phyloP scores from a whole-genome alignment of 1,284 basidiomycete species.

The Leccinum huronense region DNA sequence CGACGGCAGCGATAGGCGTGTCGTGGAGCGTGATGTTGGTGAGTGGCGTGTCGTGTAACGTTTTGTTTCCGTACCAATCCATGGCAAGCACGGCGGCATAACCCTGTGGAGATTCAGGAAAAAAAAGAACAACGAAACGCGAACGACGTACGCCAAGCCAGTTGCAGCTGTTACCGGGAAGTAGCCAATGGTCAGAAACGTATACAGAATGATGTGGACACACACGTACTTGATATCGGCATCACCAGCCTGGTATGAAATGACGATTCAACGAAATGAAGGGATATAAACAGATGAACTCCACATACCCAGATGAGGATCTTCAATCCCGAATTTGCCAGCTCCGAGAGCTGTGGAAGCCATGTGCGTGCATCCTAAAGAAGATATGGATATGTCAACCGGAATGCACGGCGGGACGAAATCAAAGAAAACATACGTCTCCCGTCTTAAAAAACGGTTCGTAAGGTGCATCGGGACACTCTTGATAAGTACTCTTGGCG shows the following conservation, averaged over 20 bases:
- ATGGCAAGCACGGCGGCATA: too few relatives aligned
- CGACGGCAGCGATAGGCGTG: conserved; percentile 51
- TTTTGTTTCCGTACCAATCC: too few relatives aligned
- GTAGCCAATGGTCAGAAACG: too few relatives aligned
- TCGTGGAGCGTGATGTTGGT: conserved; percentile 55
- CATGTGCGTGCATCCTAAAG: conserved; percentile 36
- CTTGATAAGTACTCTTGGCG: conserved; percentile 46
- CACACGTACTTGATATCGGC: too few relatives aligned
- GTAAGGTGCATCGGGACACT: conserved; percentile 46
- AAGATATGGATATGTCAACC: neutral
- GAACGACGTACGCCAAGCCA: too few relatives aligned
- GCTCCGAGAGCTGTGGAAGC: conserved; percentile 45
- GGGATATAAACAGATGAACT: too few relatives aligned
- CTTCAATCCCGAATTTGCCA: conserved; percentile 55
- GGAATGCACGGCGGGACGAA: conserved; percentile 19
- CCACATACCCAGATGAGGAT: conserved; percentile 57
- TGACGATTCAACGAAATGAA: neutral
- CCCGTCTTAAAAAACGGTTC: conserved; percentile 41
- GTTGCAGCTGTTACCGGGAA: too few relatives aligned
- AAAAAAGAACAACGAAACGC: too few relatives aligned
- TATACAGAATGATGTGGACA: too few relatives aligned
- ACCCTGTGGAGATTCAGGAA: too few relatives aligned
- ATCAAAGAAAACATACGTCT: conserved; percentile 27
- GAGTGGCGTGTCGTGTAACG: too few relatives aligned
- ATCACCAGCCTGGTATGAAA: conserved; percentile 45